Evolutionary conservation across 805 yeast species (phyloP), one percentile per base, ranked within the genome.

Genomic region (Metschnikowia vanudenii): DNA sequence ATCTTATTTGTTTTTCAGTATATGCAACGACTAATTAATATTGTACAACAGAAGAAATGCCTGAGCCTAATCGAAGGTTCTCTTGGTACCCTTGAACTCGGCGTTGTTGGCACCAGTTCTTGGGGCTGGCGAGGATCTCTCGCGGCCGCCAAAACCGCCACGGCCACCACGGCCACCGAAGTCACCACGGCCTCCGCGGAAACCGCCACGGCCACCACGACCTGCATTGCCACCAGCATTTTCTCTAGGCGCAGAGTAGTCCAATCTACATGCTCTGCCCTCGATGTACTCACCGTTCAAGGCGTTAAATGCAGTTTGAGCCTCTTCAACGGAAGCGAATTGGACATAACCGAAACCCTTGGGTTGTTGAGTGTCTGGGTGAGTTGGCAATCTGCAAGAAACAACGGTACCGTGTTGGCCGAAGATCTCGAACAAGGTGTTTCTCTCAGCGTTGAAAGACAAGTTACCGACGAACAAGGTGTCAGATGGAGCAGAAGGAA

Each of bases 261-360:
- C 99, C 58, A 94, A 79, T 79, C 99, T 87, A 62, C 94, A 86
- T 52, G 97, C 81, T 76, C 99, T 84, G 59, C 96, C 96, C 54
- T 82, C 90, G 60, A 94, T 78, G 75, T 82, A 80, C 69, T 84
- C 85, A 67, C 98, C 98, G 68, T 88, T 87, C 72, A 90, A 71
- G 47, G 86, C 91, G 55, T 85, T 89, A 54, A 87, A 73, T 46
- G 98, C 98, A 52, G 83, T 80, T 71, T 84, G 80, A 59, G 99
- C 97, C 68, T 88, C 96, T 37, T 91, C 98, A 55, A 87, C 76
- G 49, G 85, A 78, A 38, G 86, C 76, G 66, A 80, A 92, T 75
- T 94, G 98, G 48, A 92, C 97, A 73, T 94, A 94, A 57, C 98
- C 99, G 75, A 94, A 94, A 59, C 99, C 99, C 82, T 94, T 94